These are phyloP conservation scores for Arthrinium phaeospermum DNA, from an alignment of 2,329 filamentous ascomycete genomes.

Conservation along the genomic window DNA sequence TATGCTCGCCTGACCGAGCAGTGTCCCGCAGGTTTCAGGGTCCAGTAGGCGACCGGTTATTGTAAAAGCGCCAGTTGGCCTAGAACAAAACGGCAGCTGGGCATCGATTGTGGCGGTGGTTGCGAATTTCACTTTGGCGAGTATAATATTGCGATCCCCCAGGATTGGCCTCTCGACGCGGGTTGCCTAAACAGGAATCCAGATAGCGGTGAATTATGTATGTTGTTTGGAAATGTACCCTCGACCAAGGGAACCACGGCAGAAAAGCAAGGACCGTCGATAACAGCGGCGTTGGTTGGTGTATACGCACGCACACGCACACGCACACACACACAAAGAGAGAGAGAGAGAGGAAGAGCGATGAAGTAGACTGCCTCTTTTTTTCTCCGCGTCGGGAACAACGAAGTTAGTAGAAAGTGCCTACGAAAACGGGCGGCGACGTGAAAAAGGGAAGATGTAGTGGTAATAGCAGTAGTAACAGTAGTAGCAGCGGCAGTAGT, in stretches of 20 bases:
- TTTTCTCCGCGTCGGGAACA: neutral
- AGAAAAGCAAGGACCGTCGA: conserved; percentile 7
- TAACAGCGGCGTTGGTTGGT: neutral
- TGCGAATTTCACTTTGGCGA: neutral
- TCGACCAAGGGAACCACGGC: neutral
- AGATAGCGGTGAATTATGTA: conserved; percentile 23
- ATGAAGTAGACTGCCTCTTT: neutral
- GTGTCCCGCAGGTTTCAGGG: conserved; percentile 19
- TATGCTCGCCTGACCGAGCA: conserved; percentile 22
- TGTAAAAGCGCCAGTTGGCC: conserved; percentile 15
- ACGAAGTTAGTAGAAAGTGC: neutral
- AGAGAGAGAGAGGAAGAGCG: no score
- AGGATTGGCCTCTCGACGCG: conserved; percentile 20
- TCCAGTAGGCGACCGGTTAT: conserved; percentile 20
- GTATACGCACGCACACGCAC: neutral
- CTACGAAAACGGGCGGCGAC: neutral
- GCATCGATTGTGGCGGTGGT: conserved; percentile 32
- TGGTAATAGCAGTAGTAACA: neutral
- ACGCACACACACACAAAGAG: neutral
- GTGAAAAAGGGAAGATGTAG: conserved; percentile 14
- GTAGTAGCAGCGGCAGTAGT: neutral
- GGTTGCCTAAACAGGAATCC: conserved; percentile 36
- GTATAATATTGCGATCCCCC: neutral
- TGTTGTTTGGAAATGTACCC: neutral
- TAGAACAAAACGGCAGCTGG: conserved; percentile 19